Conservation (phyloP, 768 basidiomycete species). For the Mycena rebaudengoi region DNA sequence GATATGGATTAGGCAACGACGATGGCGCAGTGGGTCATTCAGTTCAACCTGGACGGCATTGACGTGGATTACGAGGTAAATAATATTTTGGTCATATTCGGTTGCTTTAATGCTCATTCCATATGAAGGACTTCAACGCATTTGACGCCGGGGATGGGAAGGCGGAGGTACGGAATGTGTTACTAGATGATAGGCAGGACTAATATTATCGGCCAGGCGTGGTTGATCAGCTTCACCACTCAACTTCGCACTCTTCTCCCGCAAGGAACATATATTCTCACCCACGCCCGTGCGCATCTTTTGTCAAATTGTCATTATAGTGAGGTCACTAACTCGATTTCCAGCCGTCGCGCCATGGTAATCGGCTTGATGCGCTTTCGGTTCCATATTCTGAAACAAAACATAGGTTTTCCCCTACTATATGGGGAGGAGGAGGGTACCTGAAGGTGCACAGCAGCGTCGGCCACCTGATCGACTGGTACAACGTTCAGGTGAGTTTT, state of each 20-base stretch:
- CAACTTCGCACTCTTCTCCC: conserved; percentile 60
- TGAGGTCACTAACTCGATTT: not conserved
- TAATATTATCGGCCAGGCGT: not conserved
- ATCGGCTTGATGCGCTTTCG: too few species aligned
- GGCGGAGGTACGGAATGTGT: not conserved
- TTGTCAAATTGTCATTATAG: not conserved
- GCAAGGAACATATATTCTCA: conserved; percentile 56
- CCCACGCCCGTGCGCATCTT: conserved; percentile 59
- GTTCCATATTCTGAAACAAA: too few species aligned
- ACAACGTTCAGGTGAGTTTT: conserved; percentile 56
- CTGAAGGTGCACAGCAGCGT: conserved; percentile 59
- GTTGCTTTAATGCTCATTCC: not conserved
- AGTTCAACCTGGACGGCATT: conserved; percentile 72
- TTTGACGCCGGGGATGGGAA: conserved; percentile 26
- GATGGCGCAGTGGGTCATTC: conserved; percentile 72
- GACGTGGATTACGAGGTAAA: conserved; percentile 77
- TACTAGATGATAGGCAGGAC: not conserved
- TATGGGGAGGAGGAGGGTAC: conserved; percentile 62
- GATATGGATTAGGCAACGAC: conserved; percentile 57
- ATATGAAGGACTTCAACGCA: conserved; percentile 65
- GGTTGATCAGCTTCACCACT: conserved; percentile 65
- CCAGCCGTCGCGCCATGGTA: conserved; percentile 64
- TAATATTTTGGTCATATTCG: not conserved
- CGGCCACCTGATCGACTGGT: conserved; percentile 72
- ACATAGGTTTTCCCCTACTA: conserved; percentile 41